Evolutionary conservation across 1,284 basidiomycete genomes (phyloP).

Genomic region (Omphalotus olearius): DNA sequence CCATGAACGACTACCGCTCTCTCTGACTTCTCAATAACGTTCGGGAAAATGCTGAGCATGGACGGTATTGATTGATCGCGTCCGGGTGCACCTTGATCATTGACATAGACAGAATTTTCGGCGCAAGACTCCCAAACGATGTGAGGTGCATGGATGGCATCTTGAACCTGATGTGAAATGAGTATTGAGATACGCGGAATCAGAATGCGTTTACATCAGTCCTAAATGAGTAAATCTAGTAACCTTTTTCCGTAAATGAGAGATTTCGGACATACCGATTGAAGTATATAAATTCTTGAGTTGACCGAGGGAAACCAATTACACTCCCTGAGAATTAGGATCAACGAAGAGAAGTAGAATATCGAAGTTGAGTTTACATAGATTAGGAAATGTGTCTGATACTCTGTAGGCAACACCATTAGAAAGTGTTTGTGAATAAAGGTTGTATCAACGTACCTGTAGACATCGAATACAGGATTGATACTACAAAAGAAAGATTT

Average conservation of each 20-base stretch:
- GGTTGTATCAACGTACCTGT: constrained; percentile 24
- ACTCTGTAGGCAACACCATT: constrained; percentile 22
- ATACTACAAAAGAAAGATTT: constrained; percentile 27
- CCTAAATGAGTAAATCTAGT: constrained; percentile 19
- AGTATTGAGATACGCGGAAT: not conserved
- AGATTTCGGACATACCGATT: constrained; percentile 14
- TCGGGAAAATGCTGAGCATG: constrained; percentile 57
- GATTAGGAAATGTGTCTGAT: constrained; percentile 33
- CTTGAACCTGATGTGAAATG: constrained; percentile 39
- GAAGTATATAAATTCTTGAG: constrained; percentile 44
- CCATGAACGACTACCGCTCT: constrained; percentile 67
- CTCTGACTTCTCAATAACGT: constrained; percentile 66
- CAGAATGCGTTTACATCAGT: constrained; percentile 31
- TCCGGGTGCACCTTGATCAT: constrained; percentile 39
- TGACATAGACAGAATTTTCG: constrained; percentile 41
- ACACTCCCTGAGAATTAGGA: constrained; percentile 39
- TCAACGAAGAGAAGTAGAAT: not conserved
- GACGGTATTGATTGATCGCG: constrained; percentile 48
- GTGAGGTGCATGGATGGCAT: constrained; percentile 57
- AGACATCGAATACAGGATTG: constrained; percentile 52
- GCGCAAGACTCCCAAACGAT: constrained; percentile 47
- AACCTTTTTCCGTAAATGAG: not conserved
- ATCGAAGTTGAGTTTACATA: constrained; percentile 23
- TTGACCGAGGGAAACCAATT: constrained; percentile 50
- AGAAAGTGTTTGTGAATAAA: not conserved